These are phyloP conservation scores for Melanogaster broomeanus DNA, from an alignment of 768 basidiomycete genomes.

Conservation along the genomic window DNA sequence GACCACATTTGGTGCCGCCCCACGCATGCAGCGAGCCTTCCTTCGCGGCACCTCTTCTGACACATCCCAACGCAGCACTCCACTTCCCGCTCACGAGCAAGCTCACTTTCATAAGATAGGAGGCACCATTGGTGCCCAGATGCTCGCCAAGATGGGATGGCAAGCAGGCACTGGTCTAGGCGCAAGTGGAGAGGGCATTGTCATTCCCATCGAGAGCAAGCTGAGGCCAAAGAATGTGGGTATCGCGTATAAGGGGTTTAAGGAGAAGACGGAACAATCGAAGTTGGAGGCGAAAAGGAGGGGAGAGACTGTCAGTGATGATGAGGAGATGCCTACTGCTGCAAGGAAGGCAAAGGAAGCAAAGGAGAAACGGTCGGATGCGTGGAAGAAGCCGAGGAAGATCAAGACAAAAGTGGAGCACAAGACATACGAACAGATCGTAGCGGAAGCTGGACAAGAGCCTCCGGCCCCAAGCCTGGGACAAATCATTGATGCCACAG, in stretches of 20 bases:
- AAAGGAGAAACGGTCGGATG: constrained; percentile 67
- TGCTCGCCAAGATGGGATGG: constrained; percentile 98
- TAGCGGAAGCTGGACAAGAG: constrained; percentile 82
- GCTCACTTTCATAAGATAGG: constrained; percentile 83
- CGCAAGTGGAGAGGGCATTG: constrained; percentile 72
- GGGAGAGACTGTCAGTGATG: constrained; percentile 75
- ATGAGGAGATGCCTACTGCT: constrained; percentile 44
- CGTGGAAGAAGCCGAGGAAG: constrained; percentile 87
- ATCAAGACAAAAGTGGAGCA: constrained; percentile 85
- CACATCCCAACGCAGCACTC: constrained; percentile 45
- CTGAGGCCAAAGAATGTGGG: constrained; percentile 84
- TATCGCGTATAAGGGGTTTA: constrained; percentile 85
- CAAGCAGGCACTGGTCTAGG: constrained; percentile 80
- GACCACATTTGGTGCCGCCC: constrained; percentile 38
- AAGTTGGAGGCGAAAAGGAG: constrained; percentile 76
- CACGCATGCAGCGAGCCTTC: constrained; percentile 51
- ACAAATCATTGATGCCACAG: constrained; percentile 92
- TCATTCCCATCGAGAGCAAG: constrained; percentile 86
- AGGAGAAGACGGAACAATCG: constrained; percentile 84
- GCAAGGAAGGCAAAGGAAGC: constrained; percentile 47
- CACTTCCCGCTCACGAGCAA: constrained; percentile 64
- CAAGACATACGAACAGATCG: constrained; percentile 95
- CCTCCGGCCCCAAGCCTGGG: constrained; percentile 60
- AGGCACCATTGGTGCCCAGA: constrained; percentile 79
- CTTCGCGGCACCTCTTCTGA: constrained; percentile 49